Base-by-base conservation (phyloP, 352 stramenopile genomes). In the Plasmopara viticola region DNA sequence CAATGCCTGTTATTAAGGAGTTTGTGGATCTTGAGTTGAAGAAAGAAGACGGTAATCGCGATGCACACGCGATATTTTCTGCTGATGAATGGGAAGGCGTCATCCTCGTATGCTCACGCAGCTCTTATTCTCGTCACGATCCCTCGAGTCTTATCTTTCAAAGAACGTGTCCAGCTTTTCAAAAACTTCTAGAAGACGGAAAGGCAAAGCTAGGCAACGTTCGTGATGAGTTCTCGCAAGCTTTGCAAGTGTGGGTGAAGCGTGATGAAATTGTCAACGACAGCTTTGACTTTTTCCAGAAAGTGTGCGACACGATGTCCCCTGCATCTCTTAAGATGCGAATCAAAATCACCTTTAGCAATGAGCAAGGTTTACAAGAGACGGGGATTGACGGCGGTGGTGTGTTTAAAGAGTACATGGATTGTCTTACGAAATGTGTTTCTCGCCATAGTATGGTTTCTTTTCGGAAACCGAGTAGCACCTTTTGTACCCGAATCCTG, bases 371-470 rank as follows among this genome's bases (percentile, higher is more conserved):
- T 0, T 60, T 93, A 10, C 74, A 97, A 62, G 97, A 99, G 66
- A 89, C 74, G 33, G 96, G 96, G 14, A 97, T 99, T 49, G 96
- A 99, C 66, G 89, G 95, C 30, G 96, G 96, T 9, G 96, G 96
- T 4, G 78, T 99, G 6, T 98, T 98, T 59, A 99, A 99, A 69
- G 96, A 99, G 55, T 98, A 96, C 56, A 66, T 98, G 66, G 88
- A 97, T 70, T 47, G 62, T 39, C 70, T 98, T 13, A 95, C 79
- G 29, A 90, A 84, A n/a, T 69, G 83, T 41, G 90, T 89, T 5
- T 99, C 28, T 85, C 78, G 0, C 78, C 78, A 4, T 70, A 89
- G 53, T 79, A 73, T 29, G 69, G 69, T 6, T 77, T 74, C 29
- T 99, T 99, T 64, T 45, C 86, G 7, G 65, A 70, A 41, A 97